phyloP scores from a whole-genome alignment of 129 eudicot species.

The Rutidosis leptorrhynchoides region DNA sequence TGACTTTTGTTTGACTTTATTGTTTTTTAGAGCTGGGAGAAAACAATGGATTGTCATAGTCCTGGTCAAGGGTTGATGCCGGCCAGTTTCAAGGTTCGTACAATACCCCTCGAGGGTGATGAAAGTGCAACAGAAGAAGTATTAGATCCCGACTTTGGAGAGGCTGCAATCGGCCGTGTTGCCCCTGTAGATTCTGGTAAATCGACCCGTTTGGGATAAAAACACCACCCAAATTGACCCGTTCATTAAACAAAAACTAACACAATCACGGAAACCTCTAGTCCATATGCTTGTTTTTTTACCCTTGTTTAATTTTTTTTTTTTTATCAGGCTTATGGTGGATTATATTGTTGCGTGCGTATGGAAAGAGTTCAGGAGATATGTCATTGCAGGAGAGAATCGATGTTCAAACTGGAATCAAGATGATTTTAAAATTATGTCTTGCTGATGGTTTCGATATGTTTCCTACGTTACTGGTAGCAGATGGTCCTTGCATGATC shows the following conservation, averaged over 20 bases:
- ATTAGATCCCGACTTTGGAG: slow-evolving; percentile 86
- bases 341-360: slow-evolving; percentile 75
- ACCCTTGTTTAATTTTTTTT: neutral
- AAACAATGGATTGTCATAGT: slow-evolving; percentile 88
- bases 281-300: neutral
- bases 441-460: slow-evolving; percentile 81
- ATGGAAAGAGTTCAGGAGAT: slow-evolving; percentile 69
- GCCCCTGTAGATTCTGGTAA: slow-evolving; percentile 95
- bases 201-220: neutral
- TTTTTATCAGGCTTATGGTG: slow-evolving; percentile 59
- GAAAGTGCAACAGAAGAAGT: slow-evolving; percentile 69
- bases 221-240: neutral
- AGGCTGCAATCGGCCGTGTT: slow-evolving; percentile 96
- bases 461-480: slow-evolving; percentile 74
- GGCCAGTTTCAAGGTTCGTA: slow-evolving; percentile 85
- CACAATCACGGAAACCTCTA: neutral
- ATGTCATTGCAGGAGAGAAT: slow-evolving; percentile 55
- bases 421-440: slow-evolving; percentile 61
- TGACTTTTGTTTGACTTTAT: slow-evolving; percentile 4
- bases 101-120: slow-evolving; percentile 62
- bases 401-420: slow-evolving; percentile 82
- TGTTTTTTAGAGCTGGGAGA: slow-evolving; percentile 81
- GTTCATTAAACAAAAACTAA: neutral
- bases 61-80: slow-evolving; percentile 97
- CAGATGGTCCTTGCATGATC: slow-evolving; percentile 91